Conservation (phyloP, 768 basidiomycete genomes). For the Lactifluus hygrophoroides region DNA sequence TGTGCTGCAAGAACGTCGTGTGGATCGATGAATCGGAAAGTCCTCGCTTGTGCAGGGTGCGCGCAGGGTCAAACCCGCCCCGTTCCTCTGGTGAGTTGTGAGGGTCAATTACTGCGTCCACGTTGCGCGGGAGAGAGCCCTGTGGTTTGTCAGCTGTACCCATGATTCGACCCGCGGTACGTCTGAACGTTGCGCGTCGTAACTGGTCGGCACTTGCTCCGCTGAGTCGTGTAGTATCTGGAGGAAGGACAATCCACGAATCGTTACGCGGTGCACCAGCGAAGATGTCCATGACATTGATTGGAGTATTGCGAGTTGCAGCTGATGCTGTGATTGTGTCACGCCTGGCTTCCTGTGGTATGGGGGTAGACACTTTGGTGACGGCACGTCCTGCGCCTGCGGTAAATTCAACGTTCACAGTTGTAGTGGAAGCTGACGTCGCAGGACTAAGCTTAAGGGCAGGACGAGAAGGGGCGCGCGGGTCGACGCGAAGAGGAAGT, state of each 20-base stretch:
- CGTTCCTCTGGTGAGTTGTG: conserved; percentile 36
- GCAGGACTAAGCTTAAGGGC: conserved; percentile 81
- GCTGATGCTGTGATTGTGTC: conserved; percentile 28
- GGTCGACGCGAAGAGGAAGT: conserved; percentile 8
- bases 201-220: conserved; percentile 6
- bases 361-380: conserved; percentile 32
- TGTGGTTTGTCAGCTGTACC: not conserved
- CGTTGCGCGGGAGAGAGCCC: conserved; percentile 5
- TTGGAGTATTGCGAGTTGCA: conserved; percentile 16
- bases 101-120: conserved; percentile 20
- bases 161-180: conserved; percentile 4
- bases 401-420: conserved; percentile 94
- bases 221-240: conserved; percentile 13
- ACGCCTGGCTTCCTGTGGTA: conserved; percentile 4
- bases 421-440: conserved; percentile 79
- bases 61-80: conserved; percentile 37
- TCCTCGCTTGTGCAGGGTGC: conserved; percentile 67
- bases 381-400: conserved; percentile 51
- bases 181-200: conserved; percentile 10
- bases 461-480: conserved; percentile 34
- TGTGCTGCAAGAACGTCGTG: conserved; percentile 65
- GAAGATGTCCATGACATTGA: conserved; percentile 76
- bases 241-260: conserved; percentile 65
- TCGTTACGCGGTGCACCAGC: conserved; percentile 76
- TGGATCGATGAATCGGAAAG: conserved; percentile 90